phyloP scores from a whole-genome alignment of 148 eudicot species.

The Rhododendron mucronatum region DNA sequence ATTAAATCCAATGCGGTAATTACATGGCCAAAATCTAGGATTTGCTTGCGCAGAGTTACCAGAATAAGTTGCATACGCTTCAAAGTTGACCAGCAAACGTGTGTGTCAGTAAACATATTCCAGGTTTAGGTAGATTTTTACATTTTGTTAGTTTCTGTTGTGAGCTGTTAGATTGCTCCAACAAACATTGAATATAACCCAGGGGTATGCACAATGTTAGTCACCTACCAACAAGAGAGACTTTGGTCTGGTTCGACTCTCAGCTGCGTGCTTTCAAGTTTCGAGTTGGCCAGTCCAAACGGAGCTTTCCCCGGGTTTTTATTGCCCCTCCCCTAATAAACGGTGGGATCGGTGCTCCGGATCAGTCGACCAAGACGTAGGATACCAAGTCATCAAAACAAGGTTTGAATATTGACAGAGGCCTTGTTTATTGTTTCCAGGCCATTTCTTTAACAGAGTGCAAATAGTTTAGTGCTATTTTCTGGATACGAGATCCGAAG shows the following conservation, averaged over 20 bases:
- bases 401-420: not conserved
- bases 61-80: not conserved
- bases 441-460: not conserved
- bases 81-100: conserved; percentile 14
- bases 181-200: conserved; percentile 3
- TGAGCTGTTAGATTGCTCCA: conserved; percentile 19
- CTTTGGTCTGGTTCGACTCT: not conserved
- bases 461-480: conserved; percentile 4
- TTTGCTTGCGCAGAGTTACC: conserved; percentile 10
- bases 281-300: not conserved
- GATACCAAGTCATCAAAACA: not conserved
- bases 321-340: not conserved
- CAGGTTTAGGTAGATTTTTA: not conserved
- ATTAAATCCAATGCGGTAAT: not conserved
- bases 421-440: conserved; percentile 2
- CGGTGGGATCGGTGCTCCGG: not conserved
- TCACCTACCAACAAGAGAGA: not conserved
- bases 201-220: not conserved
- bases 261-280: not conserved
- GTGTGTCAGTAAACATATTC: not conserved
- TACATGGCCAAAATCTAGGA: conserved; percentile 13
- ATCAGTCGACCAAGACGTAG: not conserved
- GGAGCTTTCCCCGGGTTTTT: not conserved
- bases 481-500: conserved; percentile 6
- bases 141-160: not conserved